Percentiles rank a stretch among this genome's conserved stretches.
Conservation (phyloP, 2,329 filamentous ascomycete genomes). For the Paracoccidioides lutzii region DNA sequence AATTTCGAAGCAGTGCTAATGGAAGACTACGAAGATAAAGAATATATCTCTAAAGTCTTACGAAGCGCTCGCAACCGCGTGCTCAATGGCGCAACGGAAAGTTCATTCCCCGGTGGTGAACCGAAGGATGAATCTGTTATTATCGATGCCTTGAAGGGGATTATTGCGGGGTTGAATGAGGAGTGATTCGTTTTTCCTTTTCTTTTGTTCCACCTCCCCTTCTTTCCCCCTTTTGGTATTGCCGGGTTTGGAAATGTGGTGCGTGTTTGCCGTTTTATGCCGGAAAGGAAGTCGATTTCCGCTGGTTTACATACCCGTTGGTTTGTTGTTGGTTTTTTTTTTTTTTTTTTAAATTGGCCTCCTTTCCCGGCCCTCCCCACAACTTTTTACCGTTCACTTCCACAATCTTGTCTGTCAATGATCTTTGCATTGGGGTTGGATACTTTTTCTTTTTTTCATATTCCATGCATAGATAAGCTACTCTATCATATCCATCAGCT, state of each 20-base stretch:
- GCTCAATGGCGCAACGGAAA: constrained; percentile 27
- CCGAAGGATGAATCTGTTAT: constrained; percentile 33
- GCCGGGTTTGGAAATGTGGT: neutral
- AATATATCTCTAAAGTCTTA: constrained; percentile 33
- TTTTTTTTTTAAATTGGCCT: neutral
- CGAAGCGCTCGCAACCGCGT: constrained; percentile 31
- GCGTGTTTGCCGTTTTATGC: neutral
- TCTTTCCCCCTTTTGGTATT: neutral
- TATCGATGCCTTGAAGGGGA: constrained; percentile 27
- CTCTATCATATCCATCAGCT: neutral
- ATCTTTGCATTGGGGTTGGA: neutral
- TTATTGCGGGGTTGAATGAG: constrained; percentile 29
- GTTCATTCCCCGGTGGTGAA: constrained; percentile 32
- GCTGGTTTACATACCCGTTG: neutral
- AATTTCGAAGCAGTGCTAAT: constrained; percentile 33
- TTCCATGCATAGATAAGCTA: neutral
- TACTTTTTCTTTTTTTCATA: neutral
- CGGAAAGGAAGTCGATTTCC: neutral
- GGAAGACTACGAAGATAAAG: constrained; percentile 34
- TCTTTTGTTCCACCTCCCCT: neutral
- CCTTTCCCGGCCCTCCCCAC: too few species aligned
- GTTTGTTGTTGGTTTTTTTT: neutral
- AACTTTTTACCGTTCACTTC: too few species aligned
- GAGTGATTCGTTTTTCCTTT: constrained; percentile 2
- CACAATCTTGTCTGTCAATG: neutral